Base-by-base conservation (phyloP, 208 protist species). In the Giardia muris region DNA sequence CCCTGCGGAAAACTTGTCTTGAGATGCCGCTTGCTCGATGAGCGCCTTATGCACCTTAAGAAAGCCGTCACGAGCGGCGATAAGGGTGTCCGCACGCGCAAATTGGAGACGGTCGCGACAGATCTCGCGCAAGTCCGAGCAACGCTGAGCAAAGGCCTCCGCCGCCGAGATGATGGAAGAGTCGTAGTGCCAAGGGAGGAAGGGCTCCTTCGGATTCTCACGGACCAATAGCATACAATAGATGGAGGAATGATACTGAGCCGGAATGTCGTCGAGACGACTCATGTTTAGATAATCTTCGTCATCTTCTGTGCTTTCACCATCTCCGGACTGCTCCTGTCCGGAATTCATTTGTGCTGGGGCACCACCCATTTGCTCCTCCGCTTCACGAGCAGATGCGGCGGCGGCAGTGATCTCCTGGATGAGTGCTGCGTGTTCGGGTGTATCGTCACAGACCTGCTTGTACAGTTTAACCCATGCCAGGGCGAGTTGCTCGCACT, bases 41-140 rank as follows among this genome's bases (percentile, higher is more conserved):
- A 43, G 2, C 1, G 44, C 43, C 43, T 90, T 47, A n/a, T 47
- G n/a, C n/a, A 43, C n/a, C 43, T 90, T 0, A 48, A 90, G 2
- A n/a, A 90, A 47, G 2, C 87, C 87, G 48, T 4, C 43, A 2
- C n/a, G 0, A 2, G 42, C 19, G 4, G 1, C 44, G 42, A 90
- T 47, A 1, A 90, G n/a, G n/a, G 87, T 47, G n/a, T 90, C 2
- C n/a, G 87, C 42, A 47, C 87, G n/a, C 43, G 45, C n/a, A 47
- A 90, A 90, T 46, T 90, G 44, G 4, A 90, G 43, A 0, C 87
- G 0, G 48, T 90, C 87, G 4, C 48, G 44, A 90, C 87, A 90
- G 19, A 90, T 47, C 48, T 90, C 87, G 45, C 2, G n/a, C 44
- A 90, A 47, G 43, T 90, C 87, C 43, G 48, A n/a, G 44, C 87